A percentile compares a stretch with the other conserved stretches of the same genome.
phyloP scores from a whole-genome alignment of 2,329 filamentous ascomycete species.

The Hymenoscyphus fructigenus region DNA sequence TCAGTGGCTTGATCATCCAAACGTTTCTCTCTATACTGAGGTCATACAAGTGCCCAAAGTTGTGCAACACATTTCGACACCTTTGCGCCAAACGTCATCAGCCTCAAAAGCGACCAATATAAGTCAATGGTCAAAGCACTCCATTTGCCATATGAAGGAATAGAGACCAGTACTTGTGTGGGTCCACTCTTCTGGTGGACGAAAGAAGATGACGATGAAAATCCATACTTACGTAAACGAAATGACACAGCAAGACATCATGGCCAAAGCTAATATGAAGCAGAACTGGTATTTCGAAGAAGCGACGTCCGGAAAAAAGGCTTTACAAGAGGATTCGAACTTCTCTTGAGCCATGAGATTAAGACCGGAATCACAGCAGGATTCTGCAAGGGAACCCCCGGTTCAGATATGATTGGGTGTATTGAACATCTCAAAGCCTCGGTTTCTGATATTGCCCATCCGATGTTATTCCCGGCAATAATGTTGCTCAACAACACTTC shows the following conservation, averaged over 20 bases:
- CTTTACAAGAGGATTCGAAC: slow-evolving; percentile 62
- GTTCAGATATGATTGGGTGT: slow-evolving; percentile 51
- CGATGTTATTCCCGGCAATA: slow-evolving; percentile 57
- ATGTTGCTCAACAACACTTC: slow-evolving; percentile 59
- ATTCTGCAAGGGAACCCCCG: slow-evolving; percentile 60
- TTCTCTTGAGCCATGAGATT: slow-evolving; percentile 60
- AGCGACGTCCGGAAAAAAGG: slow-evolving; percentile 66
- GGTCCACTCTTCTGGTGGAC: too few relatives aligned
- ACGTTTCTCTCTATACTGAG: too few relatives aligned
- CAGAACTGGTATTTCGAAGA: slow-evolving; percentile 61
- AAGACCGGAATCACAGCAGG: slow-evolving; percentile 56
- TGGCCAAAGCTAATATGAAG: slow-evolving; percentile 26
- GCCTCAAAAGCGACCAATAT: too few relatives aligned
- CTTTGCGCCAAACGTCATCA: too few relatives aligned
- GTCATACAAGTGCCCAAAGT: too few relatives aligned
- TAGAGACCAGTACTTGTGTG: too few relatives aligned
- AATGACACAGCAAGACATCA: not conserved
- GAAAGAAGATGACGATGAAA: not conserved
- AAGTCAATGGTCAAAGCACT: too few relatives aligned
- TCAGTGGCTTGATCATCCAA: too few relatives aligned
- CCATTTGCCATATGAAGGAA: too few relatives aligned
- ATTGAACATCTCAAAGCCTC: slow-evolving; percentile 52
- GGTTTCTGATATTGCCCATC: slow-evolving; percentile 52
- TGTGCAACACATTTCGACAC: too few relatives aligned
- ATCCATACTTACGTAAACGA: not conserved